Conservation (phyloP, 2,329 filamentous ascomycete species). For the Aspergillus sclerotialis region DNA sequence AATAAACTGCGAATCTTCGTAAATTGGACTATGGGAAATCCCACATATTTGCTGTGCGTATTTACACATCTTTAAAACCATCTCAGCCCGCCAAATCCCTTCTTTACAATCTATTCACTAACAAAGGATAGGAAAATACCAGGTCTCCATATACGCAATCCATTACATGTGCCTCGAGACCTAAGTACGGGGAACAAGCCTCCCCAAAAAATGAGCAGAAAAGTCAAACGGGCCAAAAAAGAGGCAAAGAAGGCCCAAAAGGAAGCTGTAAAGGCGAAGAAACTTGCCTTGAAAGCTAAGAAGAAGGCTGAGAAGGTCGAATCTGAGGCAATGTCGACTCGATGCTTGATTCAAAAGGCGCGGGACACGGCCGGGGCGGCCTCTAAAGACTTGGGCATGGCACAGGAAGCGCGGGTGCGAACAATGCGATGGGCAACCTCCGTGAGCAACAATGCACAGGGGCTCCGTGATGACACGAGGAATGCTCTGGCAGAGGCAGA, state of each 20-base stretch:
- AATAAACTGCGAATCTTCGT: not conserved
- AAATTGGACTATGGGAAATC: not conserved
- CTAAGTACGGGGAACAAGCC: not conserved
- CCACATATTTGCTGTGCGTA: not conserved
- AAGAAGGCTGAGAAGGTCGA: not conserved
- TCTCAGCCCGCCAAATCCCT: too few species aligned
- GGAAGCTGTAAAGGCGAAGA: constrained; percentile 1
- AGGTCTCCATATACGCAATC: not conserved
- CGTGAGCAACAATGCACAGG: not conserved
- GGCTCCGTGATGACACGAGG: not conserved
- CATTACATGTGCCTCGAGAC: not conserved
- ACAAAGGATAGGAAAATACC: not conserved
- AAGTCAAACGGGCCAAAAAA: constrained; percentile 1
- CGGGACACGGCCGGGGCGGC: not conserved
- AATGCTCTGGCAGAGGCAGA: not conserved
- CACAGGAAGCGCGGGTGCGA: not conserved
- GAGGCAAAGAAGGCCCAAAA: constrained; percentile 2
- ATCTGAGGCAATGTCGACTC: not conserved
- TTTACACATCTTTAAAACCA: too few species aligned
- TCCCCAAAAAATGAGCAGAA: not conserved
- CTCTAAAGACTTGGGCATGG: too few species aligned
- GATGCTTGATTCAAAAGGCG: not conserved
- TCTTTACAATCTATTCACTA: too few species aligned
- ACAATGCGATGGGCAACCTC: not conserved
- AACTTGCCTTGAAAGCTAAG: not conserved